These are phyloP conservation scores for Monosporascus sp. DNA, from an alignment of 2,329 filamentous ascomycete species.

Conservation along the genomic window DNA sequence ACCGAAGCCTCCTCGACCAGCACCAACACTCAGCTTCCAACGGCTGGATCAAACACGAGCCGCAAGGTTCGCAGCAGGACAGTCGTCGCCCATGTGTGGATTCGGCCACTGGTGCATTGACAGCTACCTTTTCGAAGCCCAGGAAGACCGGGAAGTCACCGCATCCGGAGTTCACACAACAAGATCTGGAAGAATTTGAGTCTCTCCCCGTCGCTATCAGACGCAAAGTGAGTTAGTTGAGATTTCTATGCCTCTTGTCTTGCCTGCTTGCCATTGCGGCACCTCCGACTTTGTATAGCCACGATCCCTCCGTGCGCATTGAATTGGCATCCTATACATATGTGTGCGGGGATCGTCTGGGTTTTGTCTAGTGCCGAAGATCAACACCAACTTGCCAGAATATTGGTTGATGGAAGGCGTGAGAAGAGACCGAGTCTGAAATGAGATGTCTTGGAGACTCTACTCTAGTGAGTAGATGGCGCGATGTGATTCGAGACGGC, in stretches of 20 bases:
- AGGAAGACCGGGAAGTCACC: conserved; percentile 9
- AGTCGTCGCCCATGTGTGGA: not conserved
- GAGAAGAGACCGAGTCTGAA: not conserved
- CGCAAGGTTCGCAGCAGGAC: not conserved
- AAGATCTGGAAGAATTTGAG: conserved; percentile 40
- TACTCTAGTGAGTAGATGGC: not conserved
- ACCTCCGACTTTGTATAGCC: too few relatives aligned
- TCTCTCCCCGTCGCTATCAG: conserved; percentile 43
- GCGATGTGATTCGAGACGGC: too few relatives aligned
- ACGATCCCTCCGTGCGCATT: too few relatives aligned
- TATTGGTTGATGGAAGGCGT: too few relatives aligned
- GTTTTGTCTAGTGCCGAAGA: not conserved
- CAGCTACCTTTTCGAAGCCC: not conserved
- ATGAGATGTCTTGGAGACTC: not conserved
- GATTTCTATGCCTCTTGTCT: not conserved
- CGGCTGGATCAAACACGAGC: conserved; percentile 4
- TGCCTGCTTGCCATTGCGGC: too few relatives aligned
- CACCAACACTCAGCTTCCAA: conserved; percentile 4
- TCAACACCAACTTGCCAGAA: not conserved
- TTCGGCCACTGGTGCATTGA: not conserved
- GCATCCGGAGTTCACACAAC: conserved; percentile 29
- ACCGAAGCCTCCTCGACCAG: conserved; percentile 19
- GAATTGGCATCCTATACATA: not conserved
- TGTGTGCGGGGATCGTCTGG: not conserved
- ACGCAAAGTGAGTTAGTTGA: conserved; percentile 39